Conservation (phyloP, 106 monocot species). For the Amphibolis antarctica region DNA sequence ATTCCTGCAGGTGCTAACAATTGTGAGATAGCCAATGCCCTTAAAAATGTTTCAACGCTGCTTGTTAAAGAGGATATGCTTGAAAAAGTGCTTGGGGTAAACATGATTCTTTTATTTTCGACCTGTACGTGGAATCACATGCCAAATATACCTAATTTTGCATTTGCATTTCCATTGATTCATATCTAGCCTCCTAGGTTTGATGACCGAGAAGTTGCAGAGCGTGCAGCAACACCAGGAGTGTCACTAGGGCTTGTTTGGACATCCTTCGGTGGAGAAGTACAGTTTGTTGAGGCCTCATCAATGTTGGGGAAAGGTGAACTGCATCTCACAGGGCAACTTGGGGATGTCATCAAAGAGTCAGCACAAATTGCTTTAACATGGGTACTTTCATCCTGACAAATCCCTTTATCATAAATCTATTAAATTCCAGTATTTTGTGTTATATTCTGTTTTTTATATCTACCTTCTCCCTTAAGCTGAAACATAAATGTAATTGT, state of each 20-base stretch:
- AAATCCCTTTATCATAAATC: neutral
- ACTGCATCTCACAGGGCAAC: constrained; percentile 92
- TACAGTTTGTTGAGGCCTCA: constrained; percentile 95
- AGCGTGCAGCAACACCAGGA: constrained; percentile 68
- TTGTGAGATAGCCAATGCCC: constrained; percentile 51
- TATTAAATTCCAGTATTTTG: neutral
- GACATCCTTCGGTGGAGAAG: constrained; percentile 95
- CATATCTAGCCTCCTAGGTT: constrained; percentile 71
- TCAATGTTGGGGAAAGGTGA: constrained; percentile 89
- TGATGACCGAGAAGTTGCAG: constrained; percentile 75
- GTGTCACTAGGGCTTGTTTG: constrained; percentile 92
- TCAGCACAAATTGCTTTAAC: constrained; percentile 97
- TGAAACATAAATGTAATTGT: too few species aligned
- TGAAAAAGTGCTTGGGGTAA: constrained; percentile 99
- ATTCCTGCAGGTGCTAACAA: constrained; percentile 64
- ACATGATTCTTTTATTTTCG: constrained; percentile 5
- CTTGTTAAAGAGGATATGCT: constrained; percentile 78
- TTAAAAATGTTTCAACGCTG: constrained; percentile 31
- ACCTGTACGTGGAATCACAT: neutral
- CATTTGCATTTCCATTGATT: neutral
- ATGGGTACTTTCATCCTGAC: constrained; percentile 53
- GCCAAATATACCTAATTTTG: neutral
- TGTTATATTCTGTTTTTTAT: too few species aligned
- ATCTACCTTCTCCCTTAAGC: too few species aligned
- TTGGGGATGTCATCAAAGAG: constrained; percentile 99